Conservation (phyloP, 1,284 basidiomycete species). For the Ustilago vetiveriae region DNA sequence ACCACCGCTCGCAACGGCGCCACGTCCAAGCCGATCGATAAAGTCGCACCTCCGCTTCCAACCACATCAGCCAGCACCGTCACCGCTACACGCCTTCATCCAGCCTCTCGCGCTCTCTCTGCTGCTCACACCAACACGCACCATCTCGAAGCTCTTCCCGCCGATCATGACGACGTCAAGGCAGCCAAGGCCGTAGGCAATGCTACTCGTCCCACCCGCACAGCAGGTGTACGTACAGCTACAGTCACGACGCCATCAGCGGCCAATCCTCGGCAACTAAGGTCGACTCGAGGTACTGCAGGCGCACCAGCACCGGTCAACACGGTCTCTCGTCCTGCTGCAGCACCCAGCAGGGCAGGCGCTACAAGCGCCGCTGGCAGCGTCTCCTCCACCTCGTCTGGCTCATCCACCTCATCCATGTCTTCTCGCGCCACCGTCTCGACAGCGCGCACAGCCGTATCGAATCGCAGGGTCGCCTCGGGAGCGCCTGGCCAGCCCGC, state of each 20-base stretch:
- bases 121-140: constrained; percentile 35
- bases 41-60: constrained; percentile 26
- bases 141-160: constrained; percentile 13
- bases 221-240: constrained; percentile 23
- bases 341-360: constrained; percentile 22
- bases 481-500: constrained; percentile 17
- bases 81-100: constrained; percentile 33
- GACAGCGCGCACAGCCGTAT: constrained; percentile 38
- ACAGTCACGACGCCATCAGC: constrained; percentile 9
- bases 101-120: constrained; percentile 28
- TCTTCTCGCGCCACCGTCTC: constrained; percentile 33
- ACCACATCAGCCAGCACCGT: constrained; percentile 36
- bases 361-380: constrained; percentile 40
- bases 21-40: constrained; percentile 17
- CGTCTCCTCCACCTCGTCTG: constrained; percentile 38
- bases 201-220: constrained; percentile 14
- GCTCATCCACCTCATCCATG: constrained; percentile 24
- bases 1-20: constrained; percentile 5
- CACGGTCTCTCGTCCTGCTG: constrained; percentile 4
- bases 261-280: constrained; percentile 18
- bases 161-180: constrained; percentile 33
- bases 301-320: neutral
- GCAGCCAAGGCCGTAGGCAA: constrained; percentile 10
- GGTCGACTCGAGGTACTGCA: constrained; percentile 22
- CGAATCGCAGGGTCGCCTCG: constrained; percentile 16